Conservation (phyloP, 1,139 yeast genomes). For the Suhomyces bolitotheri region DNA sequence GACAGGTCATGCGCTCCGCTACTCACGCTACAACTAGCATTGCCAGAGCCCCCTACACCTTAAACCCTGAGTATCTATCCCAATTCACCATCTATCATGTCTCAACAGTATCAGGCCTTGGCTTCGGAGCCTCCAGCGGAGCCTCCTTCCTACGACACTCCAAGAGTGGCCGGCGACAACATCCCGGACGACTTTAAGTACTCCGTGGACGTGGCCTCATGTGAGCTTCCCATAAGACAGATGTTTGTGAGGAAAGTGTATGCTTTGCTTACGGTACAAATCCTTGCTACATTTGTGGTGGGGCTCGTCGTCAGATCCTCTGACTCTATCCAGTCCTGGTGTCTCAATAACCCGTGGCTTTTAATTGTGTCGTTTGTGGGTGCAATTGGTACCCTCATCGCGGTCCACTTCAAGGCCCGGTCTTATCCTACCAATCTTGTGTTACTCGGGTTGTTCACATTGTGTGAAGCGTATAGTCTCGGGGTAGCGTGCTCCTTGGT, state of each 20-base stretch:
- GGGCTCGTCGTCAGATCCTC: slow-evolving; percentile 57
- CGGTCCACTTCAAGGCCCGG: slow-evolving; percentile 58
- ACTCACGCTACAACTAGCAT: not conserved
- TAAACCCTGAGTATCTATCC: not conserved
- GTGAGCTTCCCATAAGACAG: slow-evolving; percentile 74
- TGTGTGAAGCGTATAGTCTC: slow-evolving; percentile 71
- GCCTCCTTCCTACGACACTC: slow-evolving; percentile 19
- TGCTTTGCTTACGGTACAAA: slow-evolving; percentile 64
- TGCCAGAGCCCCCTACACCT: not conserved
- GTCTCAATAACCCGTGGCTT: slow-evolving; percentile 61
- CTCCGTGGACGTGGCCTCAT: slow-evolving; percentile 73
- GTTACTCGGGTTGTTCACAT: slow-evolving; percentile 64
- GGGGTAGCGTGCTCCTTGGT: slow-evolving; percentile 68
- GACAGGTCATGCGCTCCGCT: not conserved
- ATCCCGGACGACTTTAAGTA: slow-evolving; percentile 84
- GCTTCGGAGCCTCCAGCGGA: slow-evolving; percentile 9
- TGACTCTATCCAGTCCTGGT: slow-evolving; percentile 54
- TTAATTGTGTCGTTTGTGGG: slow-evolving; percentile 59
- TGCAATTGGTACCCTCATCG: slow-evolving; percentile 62
- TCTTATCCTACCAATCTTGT: slow-evolving; percentile 62
- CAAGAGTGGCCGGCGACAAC: slow-evolving; percentile 40
- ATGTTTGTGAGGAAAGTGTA: slow-evolving; percentile 80
- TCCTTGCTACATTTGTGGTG: slow-evolving; percentile 59
- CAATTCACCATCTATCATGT: slow-evolving; percentile 7
- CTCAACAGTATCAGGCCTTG: slow-evolving; percentile 6